Conservation (phyloP, 1,284 basidiomycete species). For the Cystobasidium sp. region DNA sequence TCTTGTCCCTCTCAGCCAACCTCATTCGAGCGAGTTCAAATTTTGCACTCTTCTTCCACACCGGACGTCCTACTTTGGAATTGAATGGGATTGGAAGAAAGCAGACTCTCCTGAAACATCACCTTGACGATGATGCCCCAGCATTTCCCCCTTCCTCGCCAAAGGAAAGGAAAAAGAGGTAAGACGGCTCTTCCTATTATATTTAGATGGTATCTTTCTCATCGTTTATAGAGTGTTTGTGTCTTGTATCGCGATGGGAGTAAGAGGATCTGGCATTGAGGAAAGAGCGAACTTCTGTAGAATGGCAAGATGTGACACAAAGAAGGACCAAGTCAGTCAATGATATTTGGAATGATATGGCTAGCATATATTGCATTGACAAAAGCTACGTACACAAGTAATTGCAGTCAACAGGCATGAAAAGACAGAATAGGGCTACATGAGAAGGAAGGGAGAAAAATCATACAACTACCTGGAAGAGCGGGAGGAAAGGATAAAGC, state of each 20-base stretch:
- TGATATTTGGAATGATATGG: not conserved
- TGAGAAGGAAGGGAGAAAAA: not conserved
- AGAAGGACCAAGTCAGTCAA: not conserved
- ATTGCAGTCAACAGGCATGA: not conserved
- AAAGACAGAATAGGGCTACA: slow-evolving; percentile 9
- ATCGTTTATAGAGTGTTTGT: slow-evolving; percentile 19
- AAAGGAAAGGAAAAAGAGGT: slow-evolving; percentile 6
- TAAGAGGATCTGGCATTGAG: not conserved
- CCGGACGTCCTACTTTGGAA: not conserved
- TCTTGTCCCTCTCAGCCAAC: too few species aligned
- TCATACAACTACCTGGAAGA: not conserved
- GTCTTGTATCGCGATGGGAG: not conserved
- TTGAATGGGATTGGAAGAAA: not conserved
- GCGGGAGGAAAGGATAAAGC: not conserved
- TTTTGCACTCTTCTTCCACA: too few species aligned
- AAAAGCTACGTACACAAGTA: slow-evolving; percentile 27
- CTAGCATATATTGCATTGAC: not conserved
- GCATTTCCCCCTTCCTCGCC: not conserved
- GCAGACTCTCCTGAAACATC: slow-evolving; percentile 18
- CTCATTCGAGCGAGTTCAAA: too few species aligned
- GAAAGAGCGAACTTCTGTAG: slow-evolving; percentile 18
- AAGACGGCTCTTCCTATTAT: slow-evolving; percentile 46
- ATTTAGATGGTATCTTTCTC: slow-evolving; percentile 33
- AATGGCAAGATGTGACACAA: not conserved
- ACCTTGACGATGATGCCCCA: not conserved